Evolutionary conservation across 345 rosid species (phyloP), one percentile per base, ranked within the genome.

Genomic region (Citrus sp.): DNA sequence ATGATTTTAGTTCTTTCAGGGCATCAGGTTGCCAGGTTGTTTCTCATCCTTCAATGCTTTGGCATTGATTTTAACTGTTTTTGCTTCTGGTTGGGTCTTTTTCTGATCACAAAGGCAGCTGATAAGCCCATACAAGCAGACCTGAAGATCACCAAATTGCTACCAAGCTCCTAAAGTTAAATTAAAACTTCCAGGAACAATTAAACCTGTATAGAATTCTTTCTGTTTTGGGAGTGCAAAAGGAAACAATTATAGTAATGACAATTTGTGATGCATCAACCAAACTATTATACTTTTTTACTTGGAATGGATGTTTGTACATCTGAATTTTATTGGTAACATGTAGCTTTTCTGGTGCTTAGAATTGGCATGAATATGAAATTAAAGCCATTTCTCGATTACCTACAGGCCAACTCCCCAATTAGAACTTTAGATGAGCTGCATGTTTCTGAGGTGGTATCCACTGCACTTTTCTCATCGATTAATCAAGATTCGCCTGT

Each of bases 1-100:
- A 92, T 79, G 98, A 95, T 86, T 95, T 95, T 83, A 95, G 97
- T 84, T 93, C 99, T 87, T 95, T 95, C 88, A 87, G 98, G 86
- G 97, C 98, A 74, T 37, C 94, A 80, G 92, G 96, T 85, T 93
- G 99, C 84, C 96, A 92, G 96, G 98, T 89, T 82, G 70, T 83
- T 67, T 67, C 56, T 77, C 63, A 27, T 74, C 72, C 59, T 34
- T 69, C 28, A n/a, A 37, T 10, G 7, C 18, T 32, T n/a, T 77
- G 12, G 27, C 38, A 7, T 77, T 24, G 16, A 4, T 16, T 65
- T 76, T 38, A n/a, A 46, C 51, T 46, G 51, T 46, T 46, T 46
- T 46, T 46, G 51, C 51, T 12, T 42, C 28, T 70, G 72, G 34
- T 14, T 42, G 59, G 55, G 6, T 35, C 55, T 24, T 59, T 73